phyloP scores from a whole-genome alignment of 768 basidiomycete genomes.

The Phaffia tasmanica region DNA sequence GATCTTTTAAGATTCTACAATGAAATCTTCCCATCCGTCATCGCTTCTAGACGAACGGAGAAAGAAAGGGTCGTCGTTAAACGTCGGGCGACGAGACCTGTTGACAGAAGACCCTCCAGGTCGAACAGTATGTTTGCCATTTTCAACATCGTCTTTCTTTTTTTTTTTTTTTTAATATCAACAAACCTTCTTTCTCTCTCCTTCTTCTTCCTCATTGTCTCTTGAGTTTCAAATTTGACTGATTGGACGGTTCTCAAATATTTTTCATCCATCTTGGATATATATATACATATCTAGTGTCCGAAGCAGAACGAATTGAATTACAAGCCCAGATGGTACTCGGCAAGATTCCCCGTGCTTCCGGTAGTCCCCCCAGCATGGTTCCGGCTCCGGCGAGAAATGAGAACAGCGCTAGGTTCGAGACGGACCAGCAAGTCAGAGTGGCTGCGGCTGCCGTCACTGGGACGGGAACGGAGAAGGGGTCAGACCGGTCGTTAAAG shows the following conservation, averaged over 20 bases:
- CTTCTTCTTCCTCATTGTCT: no score
- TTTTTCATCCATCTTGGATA: no score
- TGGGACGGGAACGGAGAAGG: slow-evolving; percentile 4
- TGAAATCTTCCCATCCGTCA: slow-evolving; percentile 15
- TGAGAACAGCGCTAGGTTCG: slow-evolving; percentile 20
- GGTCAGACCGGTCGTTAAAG: background rate
- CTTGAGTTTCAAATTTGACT: no score
- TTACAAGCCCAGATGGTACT: slow-evolving; percentile 12
- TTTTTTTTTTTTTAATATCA: no score
- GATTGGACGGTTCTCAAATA: background rate
- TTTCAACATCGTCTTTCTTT: no score
- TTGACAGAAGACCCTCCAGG: slow-evolving; percentile 10
- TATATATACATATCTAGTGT: no score
- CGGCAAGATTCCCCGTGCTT: background rate
- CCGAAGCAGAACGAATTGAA: slow-evolving; percentile 15
- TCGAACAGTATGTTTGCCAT: slow-evolving; percentile 13
- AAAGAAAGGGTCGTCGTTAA: slow-evolving; percentile 7
- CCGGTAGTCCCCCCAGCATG: background rate
- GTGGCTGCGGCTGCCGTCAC: slow-evolving; percentile 6
- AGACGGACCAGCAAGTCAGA: slow-evolving; percentile 9
- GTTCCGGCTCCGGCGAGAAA: background rate
- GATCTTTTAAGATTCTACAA: slow-evolving; percentile 16
- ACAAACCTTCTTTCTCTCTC: background rate
- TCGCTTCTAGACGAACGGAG: slow-evolving; percentile 14
- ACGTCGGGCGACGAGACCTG: slow-evolving; percentile 15